phyloP scores from a whole-genome alignment of 495 filamentous ascomycete genomes.

The Astrocystis sublimbata region DNA sequence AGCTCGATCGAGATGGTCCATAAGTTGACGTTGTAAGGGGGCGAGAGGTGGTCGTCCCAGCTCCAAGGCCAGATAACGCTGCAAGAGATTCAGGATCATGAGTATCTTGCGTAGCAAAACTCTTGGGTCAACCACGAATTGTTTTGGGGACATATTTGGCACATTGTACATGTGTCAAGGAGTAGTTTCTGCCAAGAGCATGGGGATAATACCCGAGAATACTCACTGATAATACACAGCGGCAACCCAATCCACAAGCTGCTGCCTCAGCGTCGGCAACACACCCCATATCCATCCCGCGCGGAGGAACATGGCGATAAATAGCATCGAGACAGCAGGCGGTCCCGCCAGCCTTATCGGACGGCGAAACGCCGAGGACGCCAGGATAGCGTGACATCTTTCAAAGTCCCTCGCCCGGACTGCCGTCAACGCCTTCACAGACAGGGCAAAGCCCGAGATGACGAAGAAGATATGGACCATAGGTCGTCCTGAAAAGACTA shows the following conservation, averaged over 20 bases:
- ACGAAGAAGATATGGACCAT: slow-evolving; percentile 78
- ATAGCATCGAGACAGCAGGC: slow-evolving; percentile 54
- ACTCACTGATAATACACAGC: slow-evolving; percentile 50
- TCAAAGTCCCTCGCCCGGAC: slow-evolving; percentile 52
- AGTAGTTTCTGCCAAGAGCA: no score
- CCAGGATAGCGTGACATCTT: slow-evolving; percentile 41
- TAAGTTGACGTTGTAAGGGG: slow-evolving; percentile 59
- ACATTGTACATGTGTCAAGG: no score
- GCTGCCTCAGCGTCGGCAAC: slow-evolving; percentile 38
- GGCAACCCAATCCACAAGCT: slow-evolving; percentile 51
- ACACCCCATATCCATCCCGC: slow-evolving; percentile 46
- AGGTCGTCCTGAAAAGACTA: slow-evolving; percentile 64
- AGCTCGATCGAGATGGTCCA: slow-evolving; percentile 73
- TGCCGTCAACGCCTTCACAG: slow-evolving; percentile 63
- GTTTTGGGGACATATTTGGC: no score
- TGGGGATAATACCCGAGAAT: no score
- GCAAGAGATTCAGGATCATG: no score
- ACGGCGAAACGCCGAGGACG: slow-evolving; percentile 66
- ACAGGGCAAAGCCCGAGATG: slow-evolving; percentile 68
- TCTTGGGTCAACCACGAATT: no score
- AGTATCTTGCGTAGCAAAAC: no score
- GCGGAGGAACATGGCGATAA: slow-evolving; percentile 57
- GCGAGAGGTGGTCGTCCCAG: slow-evolving; percentile 55
- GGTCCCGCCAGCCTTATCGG: slow-evolving; percentile 64
- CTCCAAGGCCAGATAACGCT: slow-evolving; percentile 55